phyloP scores from a whole-genome alignment of 2,329 filamentous ascomycete genomes.

The Talaromyces rugulosus region DNA sequence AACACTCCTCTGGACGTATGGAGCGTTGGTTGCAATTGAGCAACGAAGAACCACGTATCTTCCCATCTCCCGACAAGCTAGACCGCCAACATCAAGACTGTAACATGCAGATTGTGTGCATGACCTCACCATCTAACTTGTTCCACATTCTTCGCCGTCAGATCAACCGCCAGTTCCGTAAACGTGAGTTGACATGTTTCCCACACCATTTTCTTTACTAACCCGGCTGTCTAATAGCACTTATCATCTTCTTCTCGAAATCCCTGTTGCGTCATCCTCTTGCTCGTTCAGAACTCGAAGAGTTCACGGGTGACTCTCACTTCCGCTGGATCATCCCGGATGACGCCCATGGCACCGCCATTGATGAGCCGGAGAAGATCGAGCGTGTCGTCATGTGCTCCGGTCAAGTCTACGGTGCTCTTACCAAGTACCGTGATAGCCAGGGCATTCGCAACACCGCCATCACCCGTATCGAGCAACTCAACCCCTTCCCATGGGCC shows the following conservation, averaged over 20 bases:
- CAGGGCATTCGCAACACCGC: conserved; percentile 86
- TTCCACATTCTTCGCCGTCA: conserved; percentile 96
- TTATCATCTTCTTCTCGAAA: conserved; percentile 98
- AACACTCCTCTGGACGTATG: conserved; percentile 95
- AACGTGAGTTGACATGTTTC: conserved; percentile 63
- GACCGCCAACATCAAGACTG: conserved; percentile 98
- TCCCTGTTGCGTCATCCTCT: conserved; percentile 90
- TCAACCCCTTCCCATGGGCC: conserved; percentile 98
- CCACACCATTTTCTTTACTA: background rate
- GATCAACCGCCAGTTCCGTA: conserved; percentile 99
- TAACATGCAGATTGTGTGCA: conserved; percentile 98
- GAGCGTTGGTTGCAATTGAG: conserved; percentile 96
- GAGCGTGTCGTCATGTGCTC: conserved; percentile 92
- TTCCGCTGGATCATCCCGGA: conserved; percentile 97
- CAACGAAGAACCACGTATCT: conserved; percentile 94
- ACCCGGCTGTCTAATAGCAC: conserved; percentile 51
- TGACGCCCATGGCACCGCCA: conserved; percentile 70
- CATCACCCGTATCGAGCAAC: conserved; percentile 92
- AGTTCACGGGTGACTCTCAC: conserved; percentile 85
- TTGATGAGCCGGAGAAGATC: conserved; percentile 79
- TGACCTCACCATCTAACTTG: conserved; percentile 91
- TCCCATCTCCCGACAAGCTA: conserved; percentile 82
- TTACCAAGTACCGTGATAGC: conserved; percentile 84
- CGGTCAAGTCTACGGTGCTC: conserved; percentile 87
- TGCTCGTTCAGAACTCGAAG: conserved; percentile 81